These are phyloP conservation scores for Carpinus fangiana DNA, from an alignment of 306 rosid genomes.

Conservation along the genomic window DNA sequence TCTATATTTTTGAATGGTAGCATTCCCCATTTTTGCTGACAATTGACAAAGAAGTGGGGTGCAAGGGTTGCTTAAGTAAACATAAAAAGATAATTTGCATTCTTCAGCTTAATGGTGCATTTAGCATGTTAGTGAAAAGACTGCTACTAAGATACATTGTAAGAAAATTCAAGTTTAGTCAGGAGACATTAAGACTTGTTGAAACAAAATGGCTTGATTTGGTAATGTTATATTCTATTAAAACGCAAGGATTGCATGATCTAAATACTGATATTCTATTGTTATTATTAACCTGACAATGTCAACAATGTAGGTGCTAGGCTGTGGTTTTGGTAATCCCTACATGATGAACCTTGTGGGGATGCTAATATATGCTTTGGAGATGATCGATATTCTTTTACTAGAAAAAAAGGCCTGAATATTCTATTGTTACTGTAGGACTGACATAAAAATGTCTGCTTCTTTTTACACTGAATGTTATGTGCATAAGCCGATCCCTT, in stretches of 20 bases:
- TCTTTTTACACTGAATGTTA: neutral
- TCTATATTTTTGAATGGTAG: neutral
- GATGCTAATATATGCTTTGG: neutral
- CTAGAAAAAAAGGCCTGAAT: neutral
- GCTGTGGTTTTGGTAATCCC: neutral
- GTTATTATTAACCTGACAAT: neutral
- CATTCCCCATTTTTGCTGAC: constrained; percentile 4
- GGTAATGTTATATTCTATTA: too few species aligned
- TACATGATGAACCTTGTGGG: neutral
- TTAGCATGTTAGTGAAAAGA: too few species aligned
- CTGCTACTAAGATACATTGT: too few species aligned
- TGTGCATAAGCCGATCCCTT: neutral
- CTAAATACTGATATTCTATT: neutral
- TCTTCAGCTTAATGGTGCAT: neutral
- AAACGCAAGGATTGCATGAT: too few species aligned
- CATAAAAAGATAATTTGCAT: neutral
- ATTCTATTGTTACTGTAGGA: too few species aligned
- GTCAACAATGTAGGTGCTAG: neutral
- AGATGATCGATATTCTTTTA: neutral
- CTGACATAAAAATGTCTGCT: too few species aligned
- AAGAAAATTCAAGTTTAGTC: constrained; percentile 12
- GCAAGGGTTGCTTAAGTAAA: neutral
- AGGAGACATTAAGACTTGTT: neutral
- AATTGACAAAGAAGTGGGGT: neutral
- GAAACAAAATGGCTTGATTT: neutral